Evolutionary conservation across 2,329 filamentous ascomycete species (phyloP), one percentile per base, ranked within the genome.

Genomic region (Bipolaris zeicola): DNA sequence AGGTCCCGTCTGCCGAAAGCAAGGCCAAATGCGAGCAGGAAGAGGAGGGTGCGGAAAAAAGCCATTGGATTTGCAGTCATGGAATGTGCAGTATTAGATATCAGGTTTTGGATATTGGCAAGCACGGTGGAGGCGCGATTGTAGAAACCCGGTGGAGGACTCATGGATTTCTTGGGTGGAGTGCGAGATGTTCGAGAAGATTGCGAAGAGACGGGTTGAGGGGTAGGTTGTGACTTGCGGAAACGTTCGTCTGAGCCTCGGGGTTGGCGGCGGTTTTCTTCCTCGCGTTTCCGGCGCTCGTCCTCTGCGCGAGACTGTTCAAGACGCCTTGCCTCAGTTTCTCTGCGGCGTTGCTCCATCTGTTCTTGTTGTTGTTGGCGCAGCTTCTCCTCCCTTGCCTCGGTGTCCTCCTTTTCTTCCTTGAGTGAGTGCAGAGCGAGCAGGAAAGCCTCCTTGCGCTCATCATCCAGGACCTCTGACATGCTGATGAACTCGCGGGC

Each of bases 391-490:
- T 85, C 84, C 13, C 83, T 79, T 57, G 86, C 81, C 64, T 89
- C 87, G n/a, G 88, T 86, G 58, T 89, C 86, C 53, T 89, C 84
- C 69, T 90, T 91, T 70, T 96, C 93, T 63, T 96, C 92, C 66
- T 90, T 89, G 28, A 98, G 80, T 50, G 87, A 89, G 72, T 96
- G 87, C 14, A 98, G 81, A 4, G 93, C 94, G 66, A 94, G 89
- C 14, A 96, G 79, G 74, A 98, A 97, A 0, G 91, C 88, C 67
- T 98, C 92, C 61, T 91, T 87, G 42, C 91, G 86, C 78, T 98
- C 95, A 50, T 97, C 94, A 73, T 98, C 94, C 1, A 99, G 83
- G 24, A 96, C 87, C 44, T 94, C 88, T 74, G 88, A 95, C 70
- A 92, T 86, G 68, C 83, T 87, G 70, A 98, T 96, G 75, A 98